Percentiles rank a stretch among this genome's conserved stretches.
These are phyloP conservation scores for Alternaria novae-zelandiae DNA, from an alignment of 2,329 filamentous ascomycete species.

Conservation along the genomic window DNA sequence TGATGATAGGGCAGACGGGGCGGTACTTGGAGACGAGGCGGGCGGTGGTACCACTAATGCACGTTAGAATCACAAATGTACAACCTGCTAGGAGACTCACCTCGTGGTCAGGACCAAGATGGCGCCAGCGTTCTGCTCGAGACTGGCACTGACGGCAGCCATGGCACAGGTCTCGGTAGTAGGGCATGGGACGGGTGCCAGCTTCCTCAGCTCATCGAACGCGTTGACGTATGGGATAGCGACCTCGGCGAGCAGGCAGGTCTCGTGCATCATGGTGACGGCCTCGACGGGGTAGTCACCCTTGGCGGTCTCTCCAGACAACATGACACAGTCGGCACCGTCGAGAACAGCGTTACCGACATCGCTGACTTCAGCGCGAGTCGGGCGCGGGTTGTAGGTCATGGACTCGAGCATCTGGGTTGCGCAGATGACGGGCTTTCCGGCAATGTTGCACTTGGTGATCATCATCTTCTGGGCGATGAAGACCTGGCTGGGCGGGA, in stretches of 20 bases:
- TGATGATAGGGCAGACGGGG: slow-evolving; percentile 98
- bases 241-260: slow-evolving; percentile 94
- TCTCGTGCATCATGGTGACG: slow-evolving; percentile 97
- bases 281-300: slow-evolving; percentile 91
- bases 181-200: slow-evolving; percentile 81
- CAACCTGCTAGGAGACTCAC: slow-evolving; percentile 50
- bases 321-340: slow-evolving; percentile 98
- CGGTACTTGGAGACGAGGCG: slow-evolving; percentile 98
- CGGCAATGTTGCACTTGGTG: slow-evolving; percentile 99
- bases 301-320: slow-evolving; percentile 99
- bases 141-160: slow-evolving; percentile 91
- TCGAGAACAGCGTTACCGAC: slow-evolving; percentile 98
- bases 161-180: slow-evolving; percentile 95
- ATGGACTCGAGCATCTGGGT: slow-evolving; percentile 99
- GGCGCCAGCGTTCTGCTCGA: slow-evolving; percentile 94
- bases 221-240: slow-evolving; percentile 96
- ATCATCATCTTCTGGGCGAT: slow-evolving; percentile 99
- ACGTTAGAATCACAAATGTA: slow-evolving; percentile 23
- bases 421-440: slow-evolving; percentile 98
- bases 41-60: slow-evolving; percentile 79
- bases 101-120: slow-evolving; percentile 96
- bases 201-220: slow-evolving; percentile 90
- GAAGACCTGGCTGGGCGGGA: slow-evolving; percentile 97
- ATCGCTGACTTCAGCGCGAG: slow-evolving; percentile 96
- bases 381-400: slow-evolving; percentile 99